A percentile compares a stretch with the other conserved stretches of the same genome.
These are phyloP conservation scores for Aspergillus costaricaensis DNA, from an alignment of 2,329 filamentous ascomycete genomes.

Conservation along the genomic window DNA sequence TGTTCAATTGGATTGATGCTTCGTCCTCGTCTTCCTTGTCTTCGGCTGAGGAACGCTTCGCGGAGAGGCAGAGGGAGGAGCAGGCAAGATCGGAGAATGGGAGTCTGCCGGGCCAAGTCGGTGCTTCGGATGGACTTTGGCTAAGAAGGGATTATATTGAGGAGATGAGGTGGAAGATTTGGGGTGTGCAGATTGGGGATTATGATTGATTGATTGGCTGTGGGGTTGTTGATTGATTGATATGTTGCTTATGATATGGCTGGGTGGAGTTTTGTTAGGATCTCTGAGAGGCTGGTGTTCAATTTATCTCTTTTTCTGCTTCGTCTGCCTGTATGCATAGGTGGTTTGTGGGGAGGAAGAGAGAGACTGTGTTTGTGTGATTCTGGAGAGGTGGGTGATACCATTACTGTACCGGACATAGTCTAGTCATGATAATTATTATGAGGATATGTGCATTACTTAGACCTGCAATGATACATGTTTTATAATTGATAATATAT, in stretches of 20 bases:
- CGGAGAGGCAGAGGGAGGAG: conserved; percentile 30
- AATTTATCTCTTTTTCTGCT: not conserved
- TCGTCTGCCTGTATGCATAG: too few relatives aligned
- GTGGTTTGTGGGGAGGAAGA: too few relatives aligned
- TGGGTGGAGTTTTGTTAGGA: not conserved
- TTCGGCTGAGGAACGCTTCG: conserved; percentile 40
- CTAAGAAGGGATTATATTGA: conserved; percentile 43
- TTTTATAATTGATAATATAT: not conserved
- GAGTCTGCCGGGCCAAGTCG: conserved; percentile 5
- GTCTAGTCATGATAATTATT: too few relatives aligned
- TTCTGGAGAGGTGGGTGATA: not conserved
- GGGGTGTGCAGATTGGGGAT: conserved; percentile 38
- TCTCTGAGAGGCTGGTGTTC: too few relatives aligned
- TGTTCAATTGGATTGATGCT: conserved; percentile 68
- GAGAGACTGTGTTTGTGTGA: not conserved
- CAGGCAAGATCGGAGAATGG: not conserved
- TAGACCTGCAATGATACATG: not conserved
- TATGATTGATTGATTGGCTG: conserved; percentile 4
- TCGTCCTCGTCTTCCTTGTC: too few relatives aligned
- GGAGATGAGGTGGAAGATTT: conserved; percentile 45
- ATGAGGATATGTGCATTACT: too few relatives aligned
- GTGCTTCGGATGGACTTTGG: conserved; percentile 37
- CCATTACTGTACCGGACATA: too few relatives aligned
- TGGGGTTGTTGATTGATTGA: not conserved
- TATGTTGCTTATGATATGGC: conserved; percentile 1